These are phyloP conservation scores for Flaveria trinervia DNA, from an alignment of 129 eudicot genomes.

Conservation along the genomic window DNA sequence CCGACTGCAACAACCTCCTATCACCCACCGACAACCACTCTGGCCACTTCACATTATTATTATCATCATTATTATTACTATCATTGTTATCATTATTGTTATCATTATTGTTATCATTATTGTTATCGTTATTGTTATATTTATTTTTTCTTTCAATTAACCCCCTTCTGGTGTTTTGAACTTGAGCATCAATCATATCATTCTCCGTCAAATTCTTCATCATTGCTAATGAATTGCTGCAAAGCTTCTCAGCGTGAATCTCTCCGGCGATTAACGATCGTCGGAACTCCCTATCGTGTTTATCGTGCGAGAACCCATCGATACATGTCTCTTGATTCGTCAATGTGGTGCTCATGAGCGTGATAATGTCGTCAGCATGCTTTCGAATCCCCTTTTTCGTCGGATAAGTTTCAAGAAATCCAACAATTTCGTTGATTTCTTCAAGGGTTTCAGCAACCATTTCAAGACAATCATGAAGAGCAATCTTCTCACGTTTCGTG, in stretches of 20 bases:
- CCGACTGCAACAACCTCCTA: slow-evolving; percentile 62
- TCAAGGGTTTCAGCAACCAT: slow-evolving; percentile 68
- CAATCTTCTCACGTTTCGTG: slow-evolving; percentile 61
- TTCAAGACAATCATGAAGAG: slow-evolving; percentile 72
- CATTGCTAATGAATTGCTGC: slow-evolving; percentile 84
- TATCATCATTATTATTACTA: too few species aligned
- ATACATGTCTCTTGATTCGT: slow-evolving; percentile 83
- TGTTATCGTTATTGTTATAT: background rate
- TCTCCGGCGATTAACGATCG: slow-evolving; percentile 44
- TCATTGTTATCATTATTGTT: background rate
- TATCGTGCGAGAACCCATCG: slow-evolving; percentile 73
- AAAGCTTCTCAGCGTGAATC: slow-evolving; percentile 57
- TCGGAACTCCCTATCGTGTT: slow-evolving; percentile 47
- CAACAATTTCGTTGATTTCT: slow-evolving; percentile 44
- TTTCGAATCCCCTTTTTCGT: slow-evolving; percentile 40
- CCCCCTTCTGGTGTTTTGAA: slow-evolving; percentile 39
- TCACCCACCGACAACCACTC: slow-evolving; percentile 77
- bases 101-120: background rate
- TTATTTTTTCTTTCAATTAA: slow-evolving; percentile 21
- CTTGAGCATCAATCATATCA: slow-evolving; percentile 44
- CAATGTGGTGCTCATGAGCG: slow-evolving; percentile 63
- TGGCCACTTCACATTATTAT: slow-evolving; percentile 49
- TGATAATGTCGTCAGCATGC: slow-evolving; percentile 61
- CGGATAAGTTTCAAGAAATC: slow-evolving; percentile 45
- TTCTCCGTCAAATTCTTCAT: slow-evolving; percentile 65